A percentile compares a stretch with the other conserved stretches of the same genome.
Evolutionary conservation across 1,284 basidiomycete species (phyloP).

Genomic region (Cutaneotrichosporon sp.): DNA sequence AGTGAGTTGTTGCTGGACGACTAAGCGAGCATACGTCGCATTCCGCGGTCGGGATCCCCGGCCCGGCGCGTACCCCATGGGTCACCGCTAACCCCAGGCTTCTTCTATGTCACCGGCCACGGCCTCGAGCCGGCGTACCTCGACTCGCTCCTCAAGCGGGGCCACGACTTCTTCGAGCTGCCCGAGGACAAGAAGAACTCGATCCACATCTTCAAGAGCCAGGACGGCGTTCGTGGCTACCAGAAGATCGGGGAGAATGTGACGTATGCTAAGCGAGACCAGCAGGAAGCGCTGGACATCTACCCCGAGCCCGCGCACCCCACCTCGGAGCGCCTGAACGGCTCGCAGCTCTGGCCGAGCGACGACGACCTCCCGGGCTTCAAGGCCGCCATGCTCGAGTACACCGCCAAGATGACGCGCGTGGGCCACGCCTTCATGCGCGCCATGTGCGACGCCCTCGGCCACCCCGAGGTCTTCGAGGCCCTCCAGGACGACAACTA

Average conservation of each 20-base stretch:
- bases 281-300: conserved; percentile 80
- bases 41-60: not conserved
- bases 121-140: not conserved
- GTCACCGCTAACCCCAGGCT: not conserved
- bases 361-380: conserved; percentile 52
- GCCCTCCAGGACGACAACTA: conserved; percentile 3
- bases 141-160: conserved; percentile 58
- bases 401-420: conserved; percentile 78
- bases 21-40: too few relatives aligned
- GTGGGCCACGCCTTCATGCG: conserved; percentile 53
- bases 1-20: too few relatives aligned
- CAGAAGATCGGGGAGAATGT: conserved; percentile 70
- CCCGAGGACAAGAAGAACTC: conserved; percentile 72
- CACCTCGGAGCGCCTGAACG: not conserved
- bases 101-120: conserved; percentile 7
- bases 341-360: conserved; percentile 1
- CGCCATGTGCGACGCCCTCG: conserved; percentile 77
- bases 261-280: conserved; percentile 78
- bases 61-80: too few relatives aligned
- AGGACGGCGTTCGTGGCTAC: conserved; percentile 61
- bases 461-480: conserved; percentile 32
- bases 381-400: conserved; percentile 64
- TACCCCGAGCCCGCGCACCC: conserved; percentile 56
- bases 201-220: conserved; percentile 57
- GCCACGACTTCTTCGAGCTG: conserved; percentile 68